Base-by-base conservation (phyloP, 2,329 filamentous ascomycete species). In the Trichoderma sp. region DNA sequence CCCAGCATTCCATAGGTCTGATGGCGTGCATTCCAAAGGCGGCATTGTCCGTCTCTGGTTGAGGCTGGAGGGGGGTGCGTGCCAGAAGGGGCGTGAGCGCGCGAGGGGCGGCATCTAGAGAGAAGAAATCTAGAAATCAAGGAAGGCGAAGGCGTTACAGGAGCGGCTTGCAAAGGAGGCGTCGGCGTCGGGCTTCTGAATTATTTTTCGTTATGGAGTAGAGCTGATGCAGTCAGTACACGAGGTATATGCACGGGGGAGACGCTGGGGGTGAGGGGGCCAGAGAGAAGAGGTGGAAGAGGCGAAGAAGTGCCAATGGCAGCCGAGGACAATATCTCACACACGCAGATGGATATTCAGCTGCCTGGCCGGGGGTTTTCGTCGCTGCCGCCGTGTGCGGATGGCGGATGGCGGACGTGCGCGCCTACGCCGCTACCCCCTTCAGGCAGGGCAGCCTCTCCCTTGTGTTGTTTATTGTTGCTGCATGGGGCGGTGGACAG, bases 31-130 rank as follows among this genome's bases (percentile, higher is more conserved):
- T 78, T 78, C 77, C 64, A 68, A 69, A 62, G 68, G 56, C 63
- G 70, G 70, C 77, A 80, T 80, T 80, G 78, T 80, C 74, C 69
- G 77, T 74, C 75, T 72, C 73, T 73, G 74, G 71, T 72, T 64
- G 76, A 78, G 78, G 76, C 72, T 77, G 76, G 75, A 8, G 8
- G 71, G 76, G 72, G 52, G 47, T n/a, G 57, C 47, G 47, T 49
- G n/a, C 21, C 21, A 24, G 43, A 31, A 29, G 10, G 27, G 60
- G 53, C n/a, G 40, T 57, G 64, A 37, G 55, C 55, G 40, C 47
- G 64, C 47, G 53, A 52, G 5, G 24, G 55, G 52, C 52, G 27
- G 40, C 19, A n/a, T 35, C 24, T 24, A 63, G 27, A 49, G 27
- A 49, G 13, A 63, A 19, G 40, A 14, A 63, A 11, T 35, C 37